A percentile compares a stretch with the other conserved stretches of the same genome.
Conservation (phyloP, 129 eudicot genomes). For the Centella asiatica region DNA sequence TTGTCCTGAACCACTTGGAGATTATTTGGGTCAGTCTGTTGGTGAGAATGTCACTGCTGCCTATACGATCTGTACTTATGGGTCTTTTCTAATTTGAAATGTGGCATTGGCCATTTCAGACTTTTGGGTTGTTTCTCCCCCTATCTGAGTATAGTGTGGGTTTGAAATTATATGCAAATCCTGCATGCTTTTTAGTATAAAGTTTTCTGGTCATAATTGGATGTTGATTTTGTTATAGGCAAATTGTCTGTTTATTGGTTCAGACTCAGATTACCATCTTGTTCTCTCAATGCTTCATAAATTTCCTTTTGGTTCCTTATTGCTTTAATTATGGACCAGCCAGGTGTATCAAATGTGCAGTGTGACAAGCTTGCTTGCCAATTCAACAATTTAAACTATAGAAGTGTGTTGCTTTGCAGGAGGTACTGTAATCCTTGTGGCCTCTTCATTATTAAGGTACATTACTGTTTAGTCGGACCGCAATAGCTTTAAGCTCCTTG, state of each 20-base stretch:
- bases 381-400: neutral
- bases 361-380: slow-evolving; percentile 9
- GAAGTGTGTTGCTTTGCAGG: neutral
- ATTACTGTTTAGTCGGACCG: neutral
- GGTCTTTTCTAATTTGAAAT: no score
- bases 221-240: neutral
- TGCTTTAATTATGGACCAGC: neutral
- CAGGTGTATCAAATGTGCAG: neutral
- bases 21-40: neutral
- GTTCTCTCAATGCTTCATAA: neutral
- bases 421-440: neutral
- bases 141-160: neutral
- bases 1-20: neutral
- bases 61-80: no score
- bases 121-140: neutral
- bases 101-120: neutral
- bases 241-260: neutral
- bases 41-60: neutral
- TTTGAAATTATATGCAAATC: neutral
- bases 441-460: neutral
- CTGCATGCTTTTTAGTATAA: neutral
- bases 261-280: slow-evolving; percentile 6
- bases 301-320: neutral
- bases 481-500: neutral
- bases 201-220: neutral